Base-by-base conservation (phyloP, 2,329 filamentous ascomycete species). In the Zymoseptoria crescenta region DNA sequence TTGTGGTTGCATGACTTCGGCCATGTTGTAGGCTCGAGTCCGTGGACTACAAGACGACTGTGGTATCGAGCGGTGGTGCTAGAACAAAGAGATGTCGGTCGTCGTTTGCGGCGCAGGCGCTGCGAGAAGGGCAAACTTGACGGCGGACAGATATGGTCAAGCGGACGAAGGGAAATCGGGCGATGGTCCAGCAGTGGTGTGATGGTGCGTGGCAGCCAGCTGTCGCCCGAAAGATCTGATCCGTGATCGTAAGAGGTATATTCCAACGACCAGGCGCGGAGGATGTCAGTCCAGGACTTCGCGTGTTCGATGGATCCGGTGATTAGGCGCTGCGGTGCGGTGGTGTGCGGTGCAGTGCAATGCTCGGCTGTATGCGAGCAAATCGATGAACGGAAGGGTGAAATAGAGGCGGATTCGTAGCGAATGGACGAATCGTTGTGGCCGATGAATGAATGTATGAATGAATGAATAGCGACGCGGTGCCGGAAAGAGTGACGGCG, bases 1-100 rank as follows among this genome's bases (percentile, higher is more conserved):
- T 52, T 27, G 67, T 20, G 68, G 60, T 41, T 67, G 62, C 70
- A 72, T 71, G 51, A 72, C 67, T 62, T 73, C 71, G 64, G 71
- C 71, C 71, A 73, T 72, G 59, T 49, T 67, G 56, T 52, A 13
- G 27, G 3, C 51, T 52, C 30, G 20, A 28, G 13, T 6, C 30
- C 30, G 30, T 10, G 16, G 30, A 50, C 41, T 55, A 48, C 16
- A 58, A 48, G 35, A 45, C 35, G 35, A 45, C n/a, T 45, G 35
- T 45, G 35, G 35, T 45, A 27, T 54, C 45, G 52, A 45, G 52
- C 21, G 41, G 58, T 30, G 59, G 60, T 59, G 45, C 55, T 61
- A 63, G 56, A 56, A 50, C 48, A 55, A 59, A 48, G 59, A 57
- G 45, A 56, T 24, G 48, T 63, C 60, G 64, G 64, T 61, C 56